Conservation (phyloP, 1,139 yeast genomes). For the Geotrichum phurueaensis region DNA sequence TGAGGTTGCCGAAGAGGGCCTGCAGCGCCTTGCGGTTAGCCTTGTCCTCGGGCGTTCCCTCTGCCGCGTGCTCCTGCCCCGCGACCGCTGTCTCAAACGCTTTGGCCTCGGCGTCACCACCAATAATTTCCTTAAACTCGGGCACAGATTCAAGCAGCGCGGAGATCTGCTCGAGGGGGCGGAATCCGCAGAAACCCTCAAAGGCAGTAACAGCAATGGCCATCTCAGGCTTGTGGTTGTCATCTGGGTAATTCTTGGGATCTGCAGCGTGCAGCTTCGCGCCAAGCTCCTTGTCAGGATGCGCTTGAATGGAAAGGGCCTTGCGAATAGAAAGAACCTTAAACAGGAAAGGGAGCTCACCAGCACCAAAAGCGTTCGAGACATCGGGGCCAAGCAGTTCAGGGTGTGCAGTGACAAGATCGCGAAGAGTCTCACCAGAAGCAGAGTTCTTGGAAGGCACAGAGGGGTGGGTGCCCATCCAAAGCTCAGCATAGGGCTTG, state of each 20-base stretch:
- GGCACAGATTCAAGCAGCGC: conserved; percentile 63
- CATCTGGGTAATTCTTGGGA: conserved; percentile 95
- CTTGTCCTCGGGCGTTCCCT: conserved; percentile 37
- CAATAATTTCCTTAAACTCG: conserved; percentile 67
- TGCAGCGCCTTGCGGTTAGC: conserved; percentile 62
- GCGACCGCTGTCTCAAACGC: conserved; percentile 43
- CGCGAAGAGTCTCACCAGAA: conserved; percentile 50
- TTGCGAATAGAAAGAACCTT: conserved; percentile 88
- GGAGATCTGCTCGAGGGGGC: conserved; percentile 76
- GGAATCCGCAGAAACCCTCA: conserved; percentile 97
- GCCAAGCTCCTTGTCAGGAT: conserved; percentile 87
- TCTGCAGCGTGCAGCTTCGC: conserved; percentile 68
- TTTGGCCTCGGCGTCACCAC: conserved; percentile 46
- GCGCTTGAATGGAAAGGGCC: conserved; percentile 94
- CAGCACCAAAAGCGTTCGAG: conserved; percentile 60
- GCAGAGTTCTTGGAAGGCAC: conserved; percentile 68
- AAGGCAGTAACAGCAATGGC: conserved; percentile 93
- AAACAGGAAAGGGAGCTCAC: conserved; percentile 84
- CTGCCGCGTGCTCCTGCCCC: conserved; percentile 46
- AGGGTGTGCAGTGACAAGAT: conserved; percentile 59
- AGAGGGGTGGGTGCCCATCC: conserved; percentile 99
- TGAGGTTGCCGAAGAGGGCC: conserved; percentile 68
- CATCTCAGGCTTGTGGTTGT: conserved; percentile 98
- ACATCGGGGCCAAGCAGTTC: conserved; percentile 50
- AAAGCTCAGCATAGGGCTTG: conserved; percentile 56